These are phyloP conservation scores for Paraleonurus japonicus DNA, from an alignment of 257 asterid species.

Conservation along the genomic window DNA sequence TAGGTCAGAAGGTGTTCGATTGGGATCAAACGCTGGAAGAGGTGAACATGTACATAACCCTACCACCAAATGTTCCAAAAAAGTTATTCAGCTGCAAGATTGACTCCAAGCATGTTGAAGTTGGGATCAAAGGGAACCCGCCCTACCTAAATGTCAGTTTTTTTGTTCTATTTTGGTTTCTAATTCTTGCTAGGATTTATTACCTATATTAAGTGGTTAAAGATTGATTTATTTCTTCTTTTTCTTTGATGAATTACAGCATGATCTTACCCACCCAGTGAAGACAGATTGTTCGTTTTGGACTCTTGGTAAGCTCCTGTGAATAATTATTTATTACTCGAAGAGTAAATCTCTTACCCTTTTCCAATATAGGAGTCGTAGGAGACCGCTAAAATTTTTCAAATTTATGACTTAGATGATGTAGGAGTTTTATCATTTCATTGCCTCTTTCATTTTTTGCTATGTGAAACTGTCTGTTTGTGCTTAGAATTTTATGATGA, in stretches of 20 bases:
- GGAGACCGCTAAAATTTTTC: neutral
- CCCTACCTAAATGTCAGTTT: constrained; percentile 73
- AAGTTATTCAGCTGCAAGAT: constrained; percentile 74
- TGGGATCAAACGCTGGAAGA: constrained; percentile 99
- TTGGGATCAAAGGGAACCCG: constrained; percentile 96
- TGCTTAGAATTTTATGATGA: neutral
- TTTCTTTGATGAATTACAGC: constrained; percentile 21
- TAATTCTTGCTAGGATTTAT: neutral
- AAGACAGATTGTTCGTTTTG: constrained; percentile 94
- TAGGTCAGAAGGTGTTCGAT: constrained; percentile 92
- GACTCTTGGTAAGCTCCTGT: constrained; percentile 73
- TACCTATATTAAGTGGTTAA: neutral
- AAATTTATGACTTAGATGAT: neutral
- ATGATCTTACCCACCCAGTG: constrained; percentile 70
- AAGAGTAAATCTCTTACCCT: neutral
- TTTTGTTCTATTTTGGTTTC: constrained; percentile 18
- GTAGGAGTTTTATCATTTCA: neutral
- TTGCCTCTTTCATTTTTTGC: neutral
- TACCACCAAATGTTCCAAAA: constrained; percentile 82
- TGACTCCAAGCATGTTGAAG: constrained; percentile 79
- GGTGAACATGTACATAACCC: constrained; percentile 83
- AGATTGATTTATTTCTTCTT: constrained; percentile 1
- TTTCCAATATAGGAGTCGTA: neutral
- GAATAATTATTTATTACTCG: neutral
- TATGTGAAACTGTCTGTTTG: neutral